phyloP scores from a whole-genome alignment of 73 alveolate species.

The Durusdinium trenchii region DNA sequence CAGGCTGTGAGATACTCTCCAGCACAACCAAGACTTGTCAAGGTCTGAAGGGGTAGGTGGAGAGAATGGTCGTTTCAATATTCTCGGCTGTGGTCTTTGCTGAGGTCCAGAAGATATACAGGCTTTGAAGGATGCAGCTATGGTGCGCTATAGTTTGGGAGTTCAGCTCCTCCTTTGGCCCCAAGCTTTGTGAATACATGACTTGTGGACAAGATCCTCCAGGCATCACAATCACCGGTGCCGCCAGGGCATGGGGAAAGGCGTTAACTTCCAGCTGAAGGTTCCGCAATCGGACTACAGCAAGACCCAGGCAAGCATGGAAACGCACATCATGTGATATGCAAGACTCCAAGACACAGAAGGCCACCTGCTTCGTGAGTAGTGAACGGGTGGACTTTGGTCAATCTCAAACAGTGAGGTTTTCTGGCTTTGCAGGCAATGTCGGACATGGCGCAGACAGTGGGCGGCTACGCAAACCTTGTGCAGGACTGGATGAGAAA shows the following conservation, averaged over 20 bases:
- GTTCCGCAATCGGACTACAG: slow-evolving; percentile 15
- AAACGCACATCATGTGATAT: background rate
- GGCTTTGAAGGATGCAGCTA: slow-evolving; percentile 53
- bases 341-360: too few relatives aligned
- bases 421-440: background rate
- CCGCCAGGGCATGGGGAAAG: slow-evolving; percentile 95
- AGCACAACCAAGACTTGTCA: background rate
- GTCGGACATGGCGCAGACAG: slow-evolving; percentile 86
- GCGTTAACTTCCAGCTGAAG: slow-evolving; percentile 50
- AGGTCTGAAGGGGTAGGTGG: background rate
- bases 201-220: background rate
- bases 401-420: background rate
- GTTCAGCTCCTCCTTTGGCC: too few relatives aligned
- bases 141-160: slow-evolving; percentile 46
- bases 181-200: too few relatives aligned
- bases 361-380: background rate
- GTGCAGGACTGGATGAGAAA: slow-evolving; percentile 23
- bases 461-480: slow-evolving; percentile 75
- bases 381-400: background rate
- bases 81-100: background rate
- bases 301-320: slow-evolving; percentile 27
- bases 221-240: too few relatives aligned
- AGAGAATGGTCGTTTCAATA: background rate
- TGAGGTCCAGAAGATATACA: slow-evolving; percentile 12
- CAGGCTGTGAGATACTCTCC: background rate